These are phyloP conservation scores for Corynascus novoguineensis DNA, from an alignment of 495 filamentous ascomycete species.

Conservation along the genomic window DNA sequence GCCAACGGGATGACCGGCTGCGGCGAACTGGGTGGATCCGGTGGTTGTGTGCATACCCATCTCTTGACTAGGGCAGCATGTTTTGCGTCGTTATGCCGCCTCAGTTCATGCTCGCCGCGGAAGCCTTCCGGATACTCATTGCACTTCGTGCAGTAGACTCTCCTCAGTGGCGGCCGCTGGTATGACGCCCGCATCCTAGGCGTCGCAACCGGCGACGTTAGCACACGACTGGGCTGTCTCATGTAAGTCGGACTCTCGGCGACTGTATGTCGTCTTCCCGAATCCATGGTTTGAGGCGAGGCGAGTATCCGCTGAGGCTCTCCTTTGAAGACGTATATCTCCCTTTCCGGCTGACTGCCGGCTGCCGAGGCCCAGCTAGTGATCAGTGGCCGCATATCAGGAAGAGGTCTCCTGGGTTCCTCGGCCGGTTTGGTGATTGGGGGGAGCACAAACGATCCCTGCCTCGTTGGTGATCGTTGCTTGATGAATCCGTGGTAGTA, in stretches of 20 bases:
- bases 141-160: conserved; percentile 73
- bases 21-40: conserved; percentile 36
- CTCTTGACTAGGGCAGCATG: conserved; percentile 69
- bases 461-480: conserved; percentile 35
- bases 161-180: conserved; percentile 67
- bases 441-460: conserved; percentile 28
- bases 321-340: conserved; percentile 32
- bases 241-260: conserved; percentile 42
- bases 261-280: conserved; percentile 43
- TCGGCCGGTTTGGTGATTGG: conserved; percentile 29
- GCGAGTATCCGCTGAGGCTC: conserved; percentile 30
- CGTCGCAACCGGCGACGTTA: conserved; percentile 36
- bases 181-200: conserved; percentile 65
- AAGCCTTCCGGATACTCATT: conserved; percentile 82
- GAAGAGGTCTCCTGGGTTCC: conserved; percentile 37
- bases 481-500: conserved; percentile 43
- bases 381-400: conserved; percentile 38
- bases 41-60: conserved; percentile 63
- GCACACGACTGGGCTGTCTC: conserved; percentile 33
- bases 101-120: conserved; percentile 88
- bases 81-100: conserved; percentile 76
- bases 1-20: conserved; percentile 63
- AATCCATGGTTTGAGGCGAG: conserved; percentile 31
- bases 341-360: conserved; percentile 22
- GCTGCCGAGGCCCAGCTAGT: conserved; percentile 32